Evolutionary conservation across 768 basidiomycete genomes (phyloP), one percentile per base, ranked within the genome.

Genomic region (Termitomyces sp.): DNA sequence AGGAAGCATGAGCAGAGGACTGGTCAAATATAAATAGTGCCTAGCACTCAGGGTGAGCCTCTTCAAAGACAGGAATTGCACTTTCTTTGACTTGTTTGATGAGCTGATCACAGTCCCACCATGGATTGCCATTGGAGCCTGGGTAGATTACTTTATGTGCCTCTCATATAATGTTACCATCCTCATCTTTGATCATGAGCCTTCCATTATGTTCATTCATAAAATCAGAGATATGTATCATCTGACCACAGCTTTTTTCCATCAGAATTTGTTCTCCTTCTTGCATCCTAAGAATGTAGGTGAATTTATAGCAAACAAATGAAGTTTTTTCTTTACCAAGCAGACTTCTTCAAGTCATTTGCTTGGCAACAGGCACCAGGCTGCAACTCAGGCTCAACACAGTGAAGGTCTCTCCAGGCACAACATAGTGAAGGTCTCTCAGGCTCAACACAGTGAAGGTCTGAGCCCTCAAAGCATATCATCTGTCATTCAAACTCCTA

Each of bases 1-100:
- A 62, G 0, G 72, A 66, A 1, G 54, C 63, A 50, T 75, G 74
- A 41, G 69, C 70, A 74, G n/a, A n/a, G n/a, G n/a, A n/a, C n/a
- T n/a, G n/a, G n/a, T n/a, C n/a, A n/a, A n/a, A n/a, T n/a, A n/a
- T 59, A 38, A 74, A 72, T 1, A 71, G 29, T 10, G 64, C 68
- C 3, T 59, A 43, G 14, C 61, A 57, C 23, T 58, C 62, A 6
- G 72, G 68, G 57, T 69, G 67, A 2, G 62, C 59, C 19, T 56
- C 45, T 31, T 74, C 67, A 56, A 74, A 71, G 19, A 75, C 69
- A 1, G 53, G 23, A 23, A 74, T n/a, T n/a, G n/a, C n/a, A n/a
- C n/a, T n/a, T n/a, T n/a, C n/a, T n/a, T n/a, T n/a, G n/a, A 71
- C 59, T 53, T 75, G 72, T 23, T 49, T 49, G 19, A 74, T 50